Evolutionary conservation across 1,284 basidiomycete species (phyloP).

Genomic region (Cutaneotrichosporon dermatis): DNA sequence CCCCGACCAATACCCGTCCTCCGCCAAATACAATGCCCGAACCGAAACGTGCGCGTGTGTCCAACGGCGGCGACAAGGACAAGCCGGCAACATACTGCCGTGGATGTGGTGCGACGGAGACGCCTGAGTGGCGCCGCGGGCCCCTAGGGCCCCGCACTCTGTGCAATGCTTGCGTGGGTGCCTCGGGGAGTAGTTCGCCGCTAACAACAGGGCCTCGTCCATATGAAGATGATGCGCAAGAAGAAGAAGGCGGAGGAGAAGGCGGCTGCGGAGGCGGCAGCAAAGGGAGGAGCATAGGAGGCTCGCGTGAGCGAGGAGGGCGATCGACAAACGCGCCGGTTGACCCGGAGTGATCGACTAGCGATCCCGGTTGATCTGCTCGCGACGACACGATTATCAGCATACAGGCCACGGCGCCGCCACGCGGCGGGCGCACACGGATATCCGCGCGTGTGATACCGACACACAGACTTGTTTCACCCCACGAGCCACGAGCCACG

Average conservation of each 20-base stretch:
- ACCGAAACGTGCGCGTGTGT: too few relatives aligned
- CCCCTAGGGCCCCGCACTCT: constrained; percentile 48
- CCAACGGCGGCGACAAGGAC: constrained; percentile 18
- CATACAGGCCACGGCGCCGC: too few relatives aligned
- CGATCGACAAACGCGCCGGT: not conserved
- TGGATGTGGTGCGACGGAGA: constrained; percentile 48
- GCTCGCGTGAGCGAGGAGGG: not conserved
- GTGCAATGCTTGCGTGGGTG: constrained; percentile 49
- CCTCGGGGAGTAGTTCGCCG: too few relatives aligned
- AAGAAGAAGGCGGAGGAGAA: constrained; percentile 41
- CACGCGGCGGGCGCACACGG: too few relatives aligned
- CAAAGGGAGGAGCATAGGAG: not conserved
- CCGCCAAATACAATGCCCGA: too few relatives aligned
- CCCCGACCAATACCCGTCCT: not conserved
- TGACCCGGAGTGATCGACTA: too few relatives aligned
- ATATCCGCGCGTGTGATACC: too few relatives aligned
- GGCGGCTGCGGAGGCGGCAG: constrained; percentile 21
- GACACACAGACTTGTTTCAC: too few relatives aligned
- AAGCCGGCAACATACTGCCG: constrained; percentile 35
- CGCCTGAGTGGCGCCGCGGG: constrained; percentile 49
- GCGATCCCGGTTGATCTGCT: too few relatives aligned
- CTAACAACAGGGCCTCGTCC: constrained; percentile 37
- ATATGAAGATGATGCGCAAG: constrained; percentile 45
- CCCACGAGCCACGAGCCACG: too few relatives aligned
- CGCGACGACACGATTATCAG: too few relatives aligned